These are phyloP conservation scores for Parafenestella ontariensis DNA, from an alignment of 2,329 filamentous ascomycete species.

Conservation along the genomic window DNA sequence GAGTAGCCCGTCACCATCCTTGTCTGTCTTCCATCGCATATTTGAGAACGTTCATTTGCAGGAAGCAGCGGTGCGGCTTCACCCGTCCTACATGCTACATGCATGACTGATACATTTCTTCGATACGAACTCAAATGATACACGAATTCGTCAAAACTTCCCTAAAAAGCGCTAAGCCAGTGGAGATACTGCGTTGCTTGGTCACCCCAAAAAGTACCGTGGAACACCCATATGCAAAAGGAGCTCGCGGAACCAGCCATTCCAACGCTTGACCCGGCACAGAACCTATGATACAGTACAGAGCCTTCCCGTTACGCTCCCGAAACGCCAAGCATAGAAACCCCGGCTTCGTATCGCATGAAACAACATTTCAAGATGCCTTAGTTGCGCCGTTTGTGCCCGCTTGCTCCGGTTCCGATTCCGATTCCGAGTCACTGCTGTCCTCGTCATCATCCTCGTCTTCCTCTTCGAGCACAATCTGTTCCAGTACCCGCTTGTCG, in stretches of 20 bases:
- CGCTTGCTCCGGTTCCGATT: conserved; percentile 33
- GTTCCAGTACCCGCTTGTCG: conserved; percentile 84
- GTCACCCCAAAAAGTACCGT: conserved; percentile 15
- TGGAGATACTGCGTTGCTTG: no score
- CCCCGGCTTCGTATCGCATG: conserved; percentile 7
- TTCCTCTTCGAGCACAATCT: conserved; percentile 82
- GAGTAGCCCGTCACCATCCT: background rate
- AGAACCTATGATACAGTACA: conserved; percentile 16
- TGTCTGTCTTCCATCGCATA: background rate
- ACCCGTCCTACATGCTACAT: background rate
- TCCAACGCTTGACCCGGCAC: conserved; percentile 8
- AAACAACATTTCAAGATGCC: conserved; percentile 21
- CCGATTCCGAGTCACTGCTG: conserved; percentile 44
- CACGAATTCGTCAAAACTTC: no score
- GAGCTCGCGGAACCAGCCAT: conserved; percentile 16
- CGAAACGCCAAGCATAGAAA: conserved; percentile 21
- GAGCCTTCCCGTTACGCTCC: conserved; percentile 14
- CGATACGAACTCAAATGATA: background rate
- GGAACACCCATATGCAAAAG: conserved; percentile 34
- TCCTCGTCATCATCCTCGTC: conserved; percentile 48
- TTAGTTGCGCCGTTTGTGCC: conserved; percentile 23
- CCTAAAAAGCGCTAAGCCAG: conserved; percentile 6
- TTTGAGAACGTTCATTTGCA: background rate
- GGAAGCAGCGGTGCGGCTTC: no score
- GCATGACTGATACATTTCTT: conserved; percentile 4